These are phyloP conservation scores for Colletotrichum echinochloae DNA, from an alignment of 2,329 filamentous ascomycete genomes.

Conservation along the genomic window DNA sequence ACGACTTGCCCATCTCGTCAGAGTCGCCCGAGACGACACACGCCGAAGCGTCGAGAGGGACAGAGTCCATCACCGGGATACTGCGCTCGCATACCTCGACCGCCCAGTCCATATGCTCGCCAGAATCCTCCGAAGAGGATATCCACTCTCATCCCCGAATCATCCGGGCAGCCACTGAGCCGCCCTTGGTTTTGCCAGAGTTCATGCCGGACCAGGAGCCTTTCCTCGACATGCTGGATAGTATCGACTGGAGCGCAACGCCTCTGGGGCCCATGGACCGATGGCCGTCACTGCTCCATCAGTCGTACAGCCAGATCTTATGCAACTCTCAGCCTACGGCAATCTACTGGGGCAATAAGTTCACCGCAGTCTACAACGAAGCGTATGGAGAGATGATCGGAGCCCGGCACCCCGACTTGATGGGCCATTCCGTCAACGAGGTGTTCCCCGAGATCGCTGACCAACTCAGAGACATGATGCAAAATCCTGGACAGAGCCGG, in stretches of 20 bases:
- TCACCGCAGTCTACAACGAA: constrained; percentile 76
- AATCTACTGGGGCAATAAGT: constrained; percentile 73
- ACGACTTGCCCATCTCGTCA: constrained; percentile 49
- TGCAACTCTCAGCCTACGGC: constrained; percentile 63
- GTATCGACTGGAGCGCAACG: constrained; percentile 60
- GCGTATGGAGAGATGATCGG: constrained; percentile 73
- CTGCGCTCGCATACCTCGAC: constrained; percentile 14
- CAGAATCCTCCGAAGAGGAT: constrained; percentile 27
- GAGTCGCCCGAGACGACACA: constrained; percentile 50
- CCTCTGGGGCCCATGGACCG: constrained; percentile 59
- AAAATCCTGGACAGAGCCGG: constrained; percentile 46
- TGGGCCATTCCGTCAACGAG: constrained; percentile 70
- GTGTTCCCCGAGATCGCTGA: constrained; percentile 62
- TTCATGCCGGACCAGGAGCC: constrained; percentile 53
- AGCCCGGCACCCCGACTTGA: constrained; percentile 71
- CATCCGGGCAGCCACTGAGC: constrained; percentile 48
- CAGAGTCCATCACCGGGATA: constrained; percentile 17
- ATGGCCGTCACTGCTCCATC: constrained; percentile 62
- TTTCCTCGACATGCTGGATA: constrained; percentile 55
- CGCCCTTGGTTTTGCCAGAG: constrained; percentile 49
- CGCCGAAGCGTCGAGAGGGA: constrained; percentile 44
- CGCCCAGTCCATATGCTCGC: constrained; percentile 2
- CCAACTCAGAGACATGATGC: constrained; percentile 60
- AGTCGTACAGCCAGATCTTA: constrained; percentile 58
- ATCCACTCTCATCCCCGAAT: constrained; percentile 42